These are phyloP conservation scores for Canna indica DNA, from an alignment of 176 grass and related monocot genomes.

Conservation along the genomic window DNA sequence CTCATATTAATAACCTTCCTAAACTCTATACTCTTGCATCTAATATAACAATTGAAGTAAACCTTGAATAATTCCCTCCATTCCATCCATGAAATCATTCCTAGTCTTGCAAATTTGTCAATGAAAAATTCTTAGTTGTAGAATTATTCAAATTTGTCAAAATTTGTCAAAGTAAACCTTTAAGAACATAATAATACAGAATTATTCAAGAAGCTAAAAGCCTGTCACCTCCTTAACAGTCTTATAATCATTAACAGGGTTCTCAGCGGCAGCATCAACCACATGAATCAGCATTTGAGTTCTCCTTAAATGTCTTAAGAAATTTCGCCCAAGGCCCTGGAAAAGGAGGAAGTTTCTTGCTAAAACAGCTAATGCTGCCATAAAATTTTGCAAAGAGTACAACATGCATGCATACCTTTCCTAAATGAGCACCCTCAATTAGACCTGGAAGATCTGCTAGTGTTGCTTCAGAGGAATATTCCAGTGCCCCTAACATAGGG, in stretches of 20 bases:
- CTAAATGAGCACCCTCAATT: constrained; percentile 95
- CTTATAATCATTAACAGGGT: constrained; percentile 80
- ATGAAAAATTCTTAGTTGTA: too few relatives aligned
- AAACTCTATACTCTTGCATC: background rate
- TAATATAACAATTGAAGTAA: background rate
- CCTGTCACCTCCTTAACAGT: constrained; percentile 87
- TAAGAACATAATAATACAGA: background rate
- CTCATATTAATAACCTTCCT: background rate
- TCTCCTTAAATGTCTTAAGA: constrained; percentile 93
- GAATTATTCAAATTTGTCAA: too few relatives aligned
- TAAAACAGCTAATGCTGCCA: background rate
- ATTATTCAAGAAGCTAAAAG: constrained; percentile 20
- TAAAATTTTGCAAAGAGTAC: constrained; percentile 5
- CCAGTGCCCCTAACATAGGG: constrained; percentile 61
- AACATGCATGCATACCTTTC: constrained; percentile 46
- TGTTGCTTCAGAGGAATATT: constrained; percentile 86
- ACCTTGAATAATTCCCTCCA: background rate
- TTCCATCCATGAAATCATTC: background rate
- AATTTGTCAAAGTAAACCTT: too few relatives aligned
- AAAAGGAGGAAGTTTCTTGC: background rate
- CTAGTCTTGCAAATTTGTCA: too few relatives aligned
- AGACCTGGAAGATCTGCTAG: constrained; percentile 90
- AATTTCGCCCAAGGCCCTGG: constrained; percentile 95
- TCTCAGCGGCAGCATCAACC: constrained; percentile 73
- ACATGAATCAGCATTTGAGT: constrained; percentile 87